Conservation (phyloP, 2,329 filamentous ascomycete species). For the Cladosporium halotolerans region DNA sequence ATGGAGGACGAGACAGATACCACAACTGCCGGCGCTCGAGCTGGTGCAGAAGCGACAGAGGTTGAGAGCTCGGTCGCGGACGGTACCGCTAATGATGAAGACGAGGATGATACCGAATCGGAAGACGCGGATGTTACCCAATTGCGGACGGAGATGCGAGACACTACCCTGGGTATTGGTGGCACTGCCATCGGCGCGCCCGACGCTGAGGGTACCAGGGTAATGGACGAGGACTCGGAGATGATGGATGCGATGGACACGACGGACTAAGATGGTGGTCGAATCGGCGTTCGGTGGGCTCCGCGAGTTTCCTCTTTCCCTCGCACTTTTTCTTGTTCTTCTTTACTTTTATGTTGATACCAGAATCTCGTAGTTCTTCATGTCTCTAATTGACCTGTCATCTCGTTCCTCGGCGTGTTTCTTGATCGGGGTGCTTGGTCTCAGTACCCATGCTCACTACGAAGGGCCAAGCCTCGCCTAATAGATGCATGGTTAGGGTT, state of each 20-base stretch:
- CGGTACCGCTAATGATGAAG: constrained; percentile 1
- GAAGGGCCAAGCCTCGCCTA: no score
- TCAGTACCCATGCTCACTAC: no score
- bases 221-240: constrained; percentile 21
- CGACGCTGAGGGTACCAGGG: constrained; percentile 33
- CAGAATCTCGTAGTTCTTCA: not conserved
- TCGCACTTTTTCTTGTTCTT: not conserved
- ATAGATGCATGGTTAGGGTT: no score
- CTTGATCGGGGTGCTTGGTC: no score
- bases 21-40: not conserved
- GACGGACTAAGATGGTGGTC: not conserved
- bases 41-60: constrained; percentile 5
- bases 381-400: no score
- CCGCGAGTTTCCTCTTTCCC: not conserved
- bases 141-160: constrained; percentile 23
- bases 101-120: constrained; percentile 20
- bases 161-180: constrained; percentile 21
- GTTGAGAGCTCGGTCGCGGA: not conserved
- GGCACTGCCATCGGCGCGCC: constrained; percentile 25
- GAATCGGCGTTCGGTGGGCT: not conserved
- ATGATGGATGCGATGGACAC: constrained; percentile 18
- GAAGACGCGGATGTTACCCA: constrained; percentile 16
- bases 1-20: not conserved
- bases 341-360: not conserved
- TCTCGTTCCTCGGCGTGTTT: no score